A percentile compares a stretch with the other conserved stretches of the same genome.
phyloP scores from a whole-genome alignment of 148 eudicot species.

The Rhododendron griersonianum region DNA sequence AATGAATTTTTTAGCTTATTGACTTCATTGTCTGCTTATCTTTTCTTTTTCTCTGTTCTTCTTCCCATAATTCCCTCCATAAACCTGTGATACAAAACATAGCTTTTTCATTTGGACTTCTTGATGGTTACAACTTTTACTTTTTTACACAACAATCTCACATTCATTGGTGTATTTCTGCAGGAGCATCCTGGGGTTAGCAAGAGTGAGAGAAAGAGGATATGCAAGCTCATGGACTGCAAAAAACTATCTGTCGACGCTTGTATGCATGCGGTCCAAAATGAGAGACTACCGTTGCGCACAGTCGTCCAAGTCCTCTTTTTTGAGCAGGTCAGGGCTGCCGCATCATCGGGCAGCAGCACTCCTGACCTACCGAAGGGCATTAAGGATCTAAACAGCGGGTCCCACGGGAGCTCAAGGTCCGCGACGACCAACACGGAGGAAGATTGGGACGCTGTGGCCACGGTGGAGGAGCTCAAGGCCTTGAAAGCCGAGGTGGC shows the following conservation, averaged over 20 bases:
- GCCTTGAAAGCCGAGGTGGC: conserved; percentile 77
- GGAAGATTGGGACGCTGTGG: conserved; percentile 93
- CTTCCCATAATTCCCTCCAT: not conserved
- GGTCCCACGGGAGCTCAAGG: conserved; percentile 63
- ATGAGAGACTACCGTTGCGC: conserved; percentile 87
- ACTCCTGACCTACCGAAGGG: conserved; percentile 53
- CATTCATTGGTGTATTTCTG: not conserved
- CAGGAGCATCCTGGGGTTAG: conserved; percentile 89
- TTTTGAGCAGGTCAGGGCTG: conserved; percentile 85
- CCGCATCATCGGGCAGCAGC: conserved; percentile 81
- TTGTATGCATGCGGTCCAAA: conserved; percentile 90
- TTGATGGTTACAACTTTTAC: not conserved
- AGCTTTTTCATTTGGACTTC: not conserved
- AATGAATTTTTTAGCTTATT: not conserved
- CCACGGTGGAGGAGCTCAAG: conserved; percentile 73
- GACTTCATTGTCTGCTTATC: not conserved
- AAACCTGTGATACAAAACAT: not conserved
- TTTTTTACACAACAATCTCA: not conserved
- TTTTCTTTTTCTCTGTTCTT: not conserved
- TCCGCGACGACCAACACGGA: conserved; percentile 43
- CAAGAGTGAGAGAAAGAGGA: conserved; percentile 82
- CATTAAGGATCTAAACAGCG: conserved; percentile 50
- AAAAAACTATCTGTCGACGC: conserved; percentile 94
- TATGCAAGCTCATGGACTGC: conserved; percentile 89
- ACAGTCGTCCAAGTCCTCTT: conserved; percentile 88